Evolutionary conservation across 352 stramenopile genomes (phyloP), one percentile per base, ranked within the genome.

Genomic region (Plasmopara muralis): DNA sequence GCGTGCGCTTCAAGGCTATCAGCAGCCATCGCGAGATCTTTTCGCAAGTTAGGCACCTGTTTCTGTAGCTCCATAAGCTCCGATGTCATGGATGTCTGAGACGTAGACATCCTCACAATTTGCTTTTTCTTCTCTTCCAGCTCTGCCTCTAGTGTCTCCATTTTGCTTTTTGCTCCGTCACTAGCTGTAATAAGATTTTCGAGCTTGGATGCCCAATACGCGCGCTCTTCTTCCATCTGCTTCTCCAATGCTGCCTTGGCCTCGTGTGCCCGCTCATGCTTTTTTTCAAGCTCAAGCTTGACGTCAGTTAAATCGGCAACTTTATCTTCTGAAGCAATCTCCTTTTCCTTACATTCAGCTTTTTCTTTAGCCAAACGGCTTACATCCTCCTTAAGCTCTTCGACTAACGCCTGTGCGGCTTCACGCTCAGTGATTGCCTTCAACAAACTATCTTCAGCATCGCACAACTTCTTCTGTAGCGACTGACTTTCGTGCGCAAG

Each of bases 101-200:
- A 86, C 0, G 58, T 38, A 16, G 67, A 64, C 71, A 88, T 89
- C 39, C 83, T 85, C 14, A 74, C 62, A 38, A 85, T 63, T 43
- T 91, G 72, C 47, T 82, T 88, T 29, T 89, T 70, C 49, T 88
- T 87, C 39, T 84, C 71, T 0, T 44, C 56, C 8, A 87, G n/a
- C n/a, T 61, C 48, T 9, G 52, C 37, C 33, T 81, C 57, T 6
- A 89, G 44, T 12, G 60, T 50, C 33, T 74, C 64, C 14, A 52
- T 63, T 34, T 80, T 66, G n/a, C 68, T 74, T 3, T 62, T 66
- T 6, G 65, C 60, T 5, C 47, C 41, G 15, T 89, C 77, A 6
- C 82, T 62, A 9, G 87, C 77, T 13, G 74, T 75, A 42, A 87
- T 74, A 5, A 92, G 45, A 9, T 61, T 61, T 47, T 88, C 79